Evolutionary conservation across 2,329 filamentous ascomycete genomes (phyloP), one percentile per base, ranked within the genome.

Genomic region (Neurospora crassa): DNA sequence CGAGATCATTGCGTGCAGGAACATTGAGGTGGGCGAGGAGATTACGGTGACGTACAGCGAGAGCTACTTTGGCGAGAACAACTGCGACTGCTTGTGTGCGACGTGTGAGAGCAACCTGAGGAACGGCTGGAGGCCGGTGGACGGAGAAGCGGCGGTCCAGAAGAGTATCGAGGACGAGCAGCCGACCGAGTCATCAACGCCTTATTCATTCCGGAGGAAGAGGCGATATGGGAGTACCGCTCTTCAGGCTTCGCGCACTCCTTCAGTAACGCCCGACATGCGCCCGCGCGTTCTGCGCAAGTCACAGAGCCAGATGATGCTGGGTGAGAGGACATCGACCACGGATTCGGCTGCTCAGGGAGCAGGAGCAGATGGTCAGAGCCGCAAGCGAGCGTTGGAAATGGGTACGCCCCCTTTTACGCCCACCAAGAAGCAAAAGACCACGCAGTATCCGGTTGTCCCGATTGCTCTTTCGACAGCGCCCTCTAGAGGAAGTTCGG

Each of bases 11-110:
- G 93, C 96, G 2, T 89, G 90, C 42, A 89, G 90, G 75, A 87
- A 94, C 72, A 98, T 99, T 73, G 88, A 91, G 12, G 84, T 91
- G 0, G 96, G 94, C 3, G 94, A 99, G 73, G 96, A 99, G 80
- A 97, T 99, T 72, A 99, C 96, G 0, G 96, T 99, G 0, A 95
- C 91, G 0, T 99, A 99, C 77, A 94, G 95, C 34, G 94, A 97
- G 20, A 94, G 93, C 78, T 99, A 99, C 80, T 99, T 99, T 82
- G 96, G 96, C 2, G 90, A 93, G 67, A 89, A 94, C 79, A 99
- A 99, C 76, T 94, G 94, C 80, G 96, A 99, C 79, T 99, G 96
- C 79, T 84, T 99, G 1, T 99, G 96, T 80, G 87, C 87, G 76
- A 96, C 92, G 0, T 99, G 96, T 79, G 96, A 99, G 81, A 84